A percentile compares a stretch with the other conserved stretches of the same genome.
Evolutionary conservation across 495 filamentous ascomycete species (phyloP).

Genomic region (Daldinia grandis): DNA sequence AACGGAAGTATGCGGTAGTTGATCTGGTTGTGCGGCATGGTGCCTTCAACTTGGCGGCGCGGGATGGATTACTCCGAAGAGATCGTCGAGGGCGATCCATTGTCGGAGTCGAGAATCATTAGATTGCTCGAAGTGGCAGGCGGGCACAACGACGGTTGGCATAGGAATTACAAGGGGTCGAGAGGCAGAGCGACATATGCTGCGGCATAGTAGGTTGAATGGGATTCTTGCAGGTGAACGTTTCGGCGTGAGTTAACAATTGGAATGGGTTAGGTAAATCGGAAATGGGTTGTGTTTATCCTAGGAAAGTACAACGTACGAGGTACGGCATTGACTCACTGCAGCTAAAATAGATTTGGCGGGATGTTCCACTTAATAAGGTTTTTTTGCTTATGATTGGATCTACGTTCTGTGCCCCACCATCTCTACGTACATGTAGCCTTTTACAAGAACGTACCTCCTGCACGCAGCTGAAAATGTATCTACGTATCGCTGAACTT

Average conservation of each 20-base stretch:
- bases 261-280: background rate
- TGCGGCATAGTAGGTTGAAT: background rate
- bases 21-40: constrained; percentile 35
- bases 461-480: constrained; percentile 20
- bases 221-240: background rate
- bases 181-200: background rate
- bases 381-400: constrained; percentile 29
- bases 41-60: constrained; percentile 40
- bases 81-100: constrained; percentile 32
- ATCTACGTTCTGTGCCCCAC: constrained; percentile 17
- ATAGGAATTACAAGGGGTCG: background rate
- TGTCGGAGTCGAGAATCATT: constrained; percentile 28
- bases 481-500: constrained; percentile 6
- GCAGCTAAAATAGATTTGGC: constrained; percentile 25
- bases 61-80: constrained; percentile 38
- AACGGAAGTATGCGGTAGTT: constrained; percentile 30
- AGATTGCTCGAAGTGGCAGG: constrained; percentile 8
- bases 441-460: constrained; percentile 1
- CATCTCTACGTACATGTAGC: background rate
- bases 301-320: constrained; percentile 10
- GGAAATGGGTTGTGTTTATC: constrained; percentile 2
- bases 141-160: background rate
- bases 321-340: constrained; percentile 34
- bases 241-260: background rate
- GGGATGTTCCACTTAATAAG: constrained; percentile 29